Base-by-base conservation (phyloP, 1,284 basidiomycete species). In the Somion occarium region DNA sequence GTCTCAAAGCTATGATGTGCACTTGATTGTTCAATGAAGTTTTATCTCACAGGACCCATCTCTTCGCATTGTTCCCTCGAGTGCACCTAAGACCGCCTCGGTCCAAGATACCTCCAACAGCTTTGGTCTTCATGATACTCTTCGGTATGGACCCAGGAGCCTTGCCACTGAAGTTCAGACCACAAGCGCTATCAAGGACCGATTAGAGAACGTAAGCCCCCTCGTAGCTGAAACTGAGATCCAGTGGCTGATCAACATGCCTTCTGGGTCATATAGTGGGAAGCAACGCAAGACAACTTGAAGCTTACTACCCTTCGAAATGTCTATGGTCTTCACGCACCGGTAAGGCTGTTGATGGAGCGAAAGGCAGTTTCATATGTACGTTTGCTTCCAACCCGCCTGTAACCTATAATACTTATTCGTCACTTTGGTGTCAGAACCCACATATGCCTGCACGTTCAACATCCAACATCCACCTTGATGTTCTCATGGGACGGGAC, bases 341-440 rank as follows among this genome's bases (percentile, higher is more conserved):
- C 96, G 3, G 80, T 97, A 66, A 80, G 94, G 42, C 74, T 85
- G 52, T 75, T 96, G 61, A 98, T 99, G 96, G 96, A 99, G 69
- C 80, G 94, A 62, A 91, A 89, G 75, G 80, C 94, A 44, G 91
- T 93, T 13, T 70, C 80, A 47, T 69, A 82, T 54, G 94, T 94
- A 61, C 63, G 85, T 72, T 5, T 15, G 15, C 20, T 13, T 27
- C 20, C 42, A 38, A 37, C 38, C 24, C 22, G 18, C 34, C 19
- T 18, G 3, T 41, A 24, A 42, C 26, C 51, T 15, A 38, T 42
- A 18, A 38, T 46, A 49, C 43, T 5, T 25, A 5, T 39, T 11
- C 18, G 11, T 44, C 44, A 12, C 12, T 49, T 25, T 38, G 38
- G 45, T 44, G 52, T 13, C 61, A 89, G 86, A 78, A 72, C 62